Evolutionary conservation across 108 stramenopile species (phyloP), one percentile per base, ranked within the genome.

Genomic region (Tribonema minus): DNA sequence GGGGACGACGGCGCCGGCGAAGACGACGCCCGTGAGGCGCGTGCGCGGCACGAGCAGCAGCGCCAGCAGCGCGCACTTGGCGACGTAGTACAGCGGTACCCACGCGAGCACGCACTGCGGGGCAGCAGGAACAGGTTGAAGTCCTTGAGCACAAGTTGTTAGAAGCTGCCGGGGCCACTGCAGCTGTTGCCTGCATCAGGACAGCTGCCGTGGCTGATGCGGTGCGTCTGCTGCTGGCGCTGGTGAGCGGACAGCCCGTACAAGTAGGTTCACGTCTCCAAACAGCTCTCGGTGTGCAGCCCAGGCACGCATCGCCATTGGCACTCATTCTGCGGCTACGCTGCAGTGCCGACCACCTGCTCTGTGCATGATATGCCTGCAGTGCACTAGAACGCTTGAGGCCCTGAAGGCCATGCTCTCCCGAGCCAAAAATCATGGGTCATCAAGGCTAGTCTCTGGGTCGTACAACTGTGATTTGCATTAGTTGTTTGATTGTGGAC

Each of bases 51-150:
- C 23, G 29, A 71, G 33, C 25, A 78, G 67, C 68, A 78, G 66
- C 40, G 29, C 77, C 68, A 78, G 68, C 37, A 40, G 67, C 25
- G 33, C 26, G 68, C 77, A 78, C 37, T 78, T 78, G 54, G 64
- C 68, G 25, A 78, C 34, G 67, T 67, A 78, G 58, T 78, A 78
- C 25, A 78, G 66, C 20, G 77, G 77, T 32, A 78, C 29, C 77
- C 77, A 78, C 31, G 77, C 64, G 38, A 78, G 40, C 30, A 78
- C 25, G 28, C 64, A 69, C 77, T 78, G 58, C 15, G 37, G 0
- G 2, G 54, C 32, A 4, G 40, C 36, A 23, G 31, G n/a, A 25
- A 0, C 23, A 32, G 28, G 5, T 20, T n/a, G 30, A 32, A 32
- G 31, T n/a, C 26, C 6, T n/a, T n/a, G 26, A 2, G 62, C 31